Evolutionary conservation across 2,329 filamentous ascomycete genomes (phyloP).

Genomic region (Aspergillus eucalypticola): DNA sequence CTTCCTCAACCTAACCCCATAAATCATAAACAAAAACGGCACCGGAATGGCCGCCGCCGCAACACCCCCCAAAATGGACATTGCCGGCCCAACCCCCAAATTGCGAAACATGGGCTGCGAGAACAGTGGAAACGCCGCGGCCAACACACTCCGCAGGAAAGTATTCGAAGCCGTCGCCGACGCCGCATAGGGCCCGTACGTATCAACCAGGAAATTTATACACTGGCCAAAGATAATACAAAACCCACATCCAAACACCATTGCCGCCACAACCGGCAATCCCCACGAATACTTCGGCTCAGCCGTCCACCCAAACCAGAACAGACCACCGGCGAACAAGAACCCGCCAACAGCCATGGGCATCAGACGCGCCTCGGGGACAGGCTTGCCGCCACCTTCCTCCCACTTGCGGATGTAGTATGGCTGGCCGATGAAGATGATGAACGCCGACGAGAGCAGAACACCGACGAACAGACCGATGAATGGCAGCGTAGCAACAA

Average conservation of each 20-base stretch:
- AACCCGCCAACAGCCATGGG: slow-evolving; percentile 51
- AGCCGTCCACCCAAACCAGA: slow-evolving; percentile 50
- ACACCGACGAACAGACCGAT: slow-evolving; percentile 62
- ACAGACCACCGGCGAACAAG: slow-evolving; percentile 46
- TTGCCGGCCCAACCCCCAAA: slow-evolving; percentile 63
- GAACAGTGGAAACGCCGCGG: slow-evolving; percentile 48
- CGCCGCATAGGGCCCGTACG: slow-evolving; percentile 41
- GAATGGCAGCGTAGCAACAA: slow-evolving; percentile 62
- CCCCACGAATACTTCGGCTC: slow-evolving; percentile 62
- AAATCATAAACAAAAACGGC: slow-evolving; percentile 44
- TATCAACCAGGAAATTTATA: slow-evolving; percentile 77
- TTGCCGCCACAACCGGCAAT: slow-evolving; percentile 55
- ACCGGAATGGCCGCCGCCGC: slow-evolving; percentile 45
- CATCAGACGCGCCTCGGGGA: slow-evolving; percentile 35
- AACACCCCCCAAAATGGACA: slow-evolving; percentile 59
- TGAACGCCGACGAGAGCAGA: slow-evolving; percentile 55
- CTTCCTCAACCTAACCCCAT: background rate
- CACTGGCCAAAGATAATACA: slow-evolving; percentile 74
- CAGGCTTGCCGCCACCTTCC: slow-evolving; percentile 13
- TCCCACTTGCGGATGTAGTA: slow-evolving; percentile 26
- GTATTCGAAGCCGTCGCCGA: slow-evolving; percentile 47
- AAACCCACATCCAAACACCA: slow-evolving; percentile 68
- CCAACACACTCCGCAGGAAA: slow-evolving; percentile 45
- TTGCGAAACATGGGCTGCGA: slow-evolving; percentile 57
- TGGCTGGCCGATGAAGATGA: slow-evolving; percentile 50